Evolutionary conservation across 108 stramenopile species (phyloP).

Genomic region (Skeletonema tropicum): DNA sequence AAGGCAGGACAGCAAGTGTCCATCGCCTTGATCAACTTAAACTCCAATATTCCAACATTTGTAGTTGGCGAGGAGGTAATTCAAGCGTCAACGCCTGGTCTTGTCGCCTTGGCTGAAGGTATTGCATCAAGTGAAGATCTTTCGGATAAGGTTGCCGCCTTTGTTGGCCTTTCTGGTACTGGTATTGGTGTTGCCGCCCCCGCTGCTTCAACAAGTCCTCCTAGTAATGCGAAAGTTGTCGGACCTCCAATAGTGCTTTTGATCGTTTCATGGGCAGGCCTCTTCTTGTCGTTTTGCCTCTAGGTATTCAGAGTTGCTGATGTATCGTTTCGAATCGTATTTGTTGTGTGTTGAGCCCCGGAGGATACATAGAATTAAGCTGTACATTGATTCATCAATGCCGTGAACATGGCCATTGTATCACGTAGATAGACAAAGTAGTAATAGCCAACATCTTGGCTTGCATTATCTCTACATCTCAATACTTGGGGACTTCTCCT

Average conservation of each 20-base stretch:
- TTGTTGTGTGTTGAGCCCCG: too few species aligned
- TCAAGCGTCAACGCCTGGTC: neutral
- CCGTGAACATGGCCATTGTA: too few species aligned
- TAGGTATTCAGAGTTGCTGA: neutral
- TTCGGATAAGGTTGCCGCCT: neutral
- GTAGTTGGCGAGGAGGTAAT: neutral
- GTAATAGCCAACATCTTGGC: too few species aligned
- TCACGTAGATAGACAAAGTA: too few species aligned
- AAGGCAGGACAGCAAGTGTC: conserved; percentile 13
- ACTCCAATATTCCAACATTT: neutral
- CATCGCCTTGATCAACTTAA: conserved; percentile 2
- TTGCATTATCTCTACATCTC: neutral
- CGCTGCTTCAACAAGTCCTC: too few species aligned
- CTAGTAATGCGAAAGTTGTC: too few species aligned
- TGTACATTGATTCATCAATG: too few species aligned
- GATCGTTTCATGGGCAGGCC: too few species aligned
- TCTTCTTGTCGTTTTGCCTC: neutral
- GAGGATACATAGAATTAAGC: too few species aligned
- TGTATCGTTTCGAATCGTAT: too few species aligned
- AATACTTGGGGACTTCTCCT: neutral
- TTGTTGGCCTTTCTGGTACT: neutral
- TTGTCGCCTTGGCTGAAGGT: neutral
- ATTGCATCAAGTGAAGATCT: conserved; percentile 3
- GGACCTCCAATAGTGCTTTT: too few species aligned
- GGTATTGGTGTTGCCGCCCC: too few species aligned